A percentile compares a stretch with the other conserved stretches of the same genome.
phyloP scores from a whole-genome alignment of 2,329 filamentous ascomycete species.

The Allantophomopsis lycopodina region DNA sequence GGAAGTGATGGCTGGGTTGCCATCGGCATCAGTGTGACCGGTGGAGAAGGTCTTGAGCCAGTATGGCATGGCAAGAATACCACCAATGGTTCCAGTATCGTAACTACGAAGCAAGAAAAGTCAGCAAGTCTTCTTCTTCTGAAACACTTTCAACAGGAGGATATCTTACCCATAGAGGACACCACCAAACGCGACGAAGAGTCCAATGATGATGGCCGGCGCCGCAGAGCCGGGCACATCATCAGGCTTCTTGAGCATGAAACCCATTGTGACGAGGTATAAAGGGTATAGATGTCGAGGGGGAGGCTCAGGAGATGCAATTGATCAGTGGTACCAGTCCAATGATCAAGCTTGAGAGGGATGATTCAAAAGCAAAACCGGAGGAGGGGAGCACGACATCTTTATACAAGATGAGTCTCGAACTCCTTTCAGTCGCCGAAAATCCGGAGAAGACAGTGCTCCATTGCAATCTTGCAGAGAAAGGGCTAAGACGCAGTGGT shows the following conservation, averaged over 20 bases:
- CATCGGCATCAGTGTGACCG: constrained; percentile 27
- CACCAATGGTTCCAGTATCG: constrained; percentile 65
- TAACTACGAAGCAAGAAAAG: constrained; percentile 35
- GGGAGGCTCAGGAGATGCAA: not conserved
- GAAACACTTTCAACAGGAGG: not conserved
- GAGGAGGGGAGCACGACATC: too few species aligned
- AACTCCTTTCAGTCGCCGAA: too few species aligned
- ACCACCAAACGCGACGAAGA: constrained; percentile 45
- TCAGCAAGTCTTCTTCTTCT: not conserved
- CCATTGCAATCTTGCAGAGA: too few species aligned
- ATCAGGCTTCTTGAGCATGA: constrained; percentile 27
- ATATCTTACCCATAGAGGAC: constrained; percentile 35
- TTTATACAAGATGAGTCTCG: too few species aligned
- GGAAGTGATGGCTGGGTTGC: constrained; percentile 32
- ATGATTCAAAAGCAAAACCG: too few species aligned
- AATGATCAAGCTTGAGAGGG: too few species aligned
- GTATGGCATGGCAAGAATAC: constrained; percentile 35
- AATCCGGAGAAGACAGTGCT: too few species aligned
- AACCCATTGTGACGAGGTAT: constrained; percentile 11
- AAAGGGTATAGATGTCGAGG: not conserved
- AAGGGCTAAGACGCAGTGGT: too few species aligned
- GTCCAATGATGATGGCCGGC: constrained; percentile 41
- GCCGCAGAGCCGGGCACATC: constrained; percentile 40
- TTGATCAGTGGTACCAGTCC: not conserved
- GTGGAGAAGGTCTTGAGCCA: constrained; percentile 40